Evolutionary conservation across 345 rosid genomes (phyloP), one percentile per base, ranked within the genome.

Genomic region (Camelina laxa): DNA sequence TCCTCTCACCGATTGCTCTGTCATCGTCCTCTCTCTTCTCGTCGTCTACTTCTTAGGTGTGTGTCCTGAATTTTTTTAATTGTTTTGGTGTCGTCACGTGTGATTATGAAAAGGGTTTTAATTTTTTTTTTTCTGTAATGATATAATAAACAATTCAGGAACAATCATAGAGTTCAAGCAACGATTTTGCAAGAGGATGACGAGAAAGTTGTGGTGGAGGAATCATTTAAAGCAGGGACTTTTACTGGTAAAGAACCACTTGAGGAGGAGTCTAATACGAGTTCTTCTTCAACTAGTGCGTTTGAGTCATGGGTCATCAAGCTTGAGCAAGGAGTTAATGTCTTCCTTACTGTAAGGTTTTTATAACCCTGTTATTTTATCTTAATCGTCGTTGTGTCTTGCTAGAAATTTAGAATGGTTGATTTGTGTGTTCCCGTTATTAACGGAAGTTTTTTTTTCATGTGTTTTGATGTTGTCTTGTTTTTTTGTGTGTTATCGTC

Each of bases 261-360:
- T 12, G 84, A 50, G 13, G 84, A 54, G 13, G 84, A 69, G 24
- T 50, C 86, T 11, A 49, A 56, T 13, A 53, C 2, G 55, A 65
- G 14, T 75, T 80, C 85, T 31, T 59, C 89, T 17, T 61, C 91
- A 4, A 21, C 83, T 57, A 73, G 75, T 78, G 83, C 59, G 64
- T 36, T 73, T 30, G 95, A 86, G 70, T 66, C 60, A 38, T 89
- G 86, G 94, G 47, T 79, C 71, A 80, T 94, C 74, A 89, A 88
- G 87, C 3, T 88, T 42, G 98, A 94, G 68, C 92, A 88, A 76
- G 83, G 91, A 69, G 48, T 89, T 22, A 91, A 94, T 79, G 74
- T 94, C 79, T 85, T 94, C 75, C 97, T 92, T 60, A 90, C 97
- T 66, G 97, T 88, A 82, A 73, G 73, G 74, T 13, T 35, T 24